Conservation (phyloP, 2,329 filamentous ascomycete genomes). For the Tothia fuscella region DNA sequence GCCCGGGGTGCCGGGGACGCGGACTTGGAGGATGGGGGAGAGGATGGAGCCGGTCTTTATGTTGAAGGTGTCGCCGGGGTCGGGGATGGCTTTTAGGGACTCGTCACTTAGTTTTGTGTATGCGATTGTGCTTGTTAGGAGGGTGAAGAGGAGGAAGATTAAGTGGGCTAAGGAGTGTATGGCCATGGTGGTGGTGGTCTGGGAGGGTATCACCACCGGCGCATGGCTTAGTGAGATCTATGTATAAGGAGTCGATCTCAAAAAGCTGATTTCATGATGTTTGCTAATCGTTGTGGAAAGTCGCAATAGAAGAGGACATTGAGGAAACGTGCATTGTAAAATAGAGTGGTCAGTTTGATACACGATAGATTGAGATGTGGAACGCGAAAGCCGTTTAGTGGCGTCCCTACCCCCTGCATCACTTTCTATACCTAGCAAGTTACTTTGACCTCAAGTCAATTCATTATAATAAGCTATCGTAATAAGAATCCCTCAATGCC, state of each 20-base stretch:
- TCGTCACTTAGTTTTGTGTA: slow-evolving; percentile 60
- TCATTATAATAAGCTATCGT: too few relatives aligned
- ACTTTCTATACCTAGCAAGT: too few relatives aligned
- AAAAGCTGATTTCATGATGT: background rate
- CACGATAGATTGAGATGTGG: too few relatives aligned
- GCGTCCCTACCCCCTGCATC: too few relatives aligned
- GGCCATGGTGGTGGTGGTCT: too few relatives aligned
- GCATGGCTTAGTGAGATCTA: background rate
- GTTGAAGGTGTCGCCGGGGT: slow-evolving; percentile 63
- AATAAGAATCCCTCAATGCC: too few relatives aligned
- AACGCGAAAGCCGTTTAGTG: too few relatives aligned
- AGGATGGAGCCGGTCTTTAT: slow-evolving; percentile 64
- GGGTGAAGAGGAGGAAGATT: slow-evolving; percentile 16
- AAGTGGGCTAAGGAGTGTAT: too few relatives aligned
- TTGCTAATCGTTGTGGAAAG: background rate
- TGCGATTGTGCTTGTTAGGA: slow-evolving; percentile 25
- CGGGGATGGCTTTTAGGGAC: slow-evolving; percentile 58
- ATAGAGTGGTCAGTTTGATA: too few relatives aligned
- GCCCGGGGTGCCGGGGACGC: slow-evolving; percentile 77
- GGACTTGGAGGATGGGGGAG: slow-evolving; percentile 73
- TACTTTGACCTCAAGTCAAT: too few relatives aligned
- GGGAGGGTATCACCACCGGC: background rate
- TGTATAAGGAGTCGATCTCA: slow-evolving; percentile 3
- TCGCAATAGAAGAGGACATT: background rate
- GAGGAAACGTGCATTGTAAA: too few relatives aligned